Evolutionary conservation across 331 rosid genomes (phyloP).

Genomic region (Dryas integrifolia): DNA sequence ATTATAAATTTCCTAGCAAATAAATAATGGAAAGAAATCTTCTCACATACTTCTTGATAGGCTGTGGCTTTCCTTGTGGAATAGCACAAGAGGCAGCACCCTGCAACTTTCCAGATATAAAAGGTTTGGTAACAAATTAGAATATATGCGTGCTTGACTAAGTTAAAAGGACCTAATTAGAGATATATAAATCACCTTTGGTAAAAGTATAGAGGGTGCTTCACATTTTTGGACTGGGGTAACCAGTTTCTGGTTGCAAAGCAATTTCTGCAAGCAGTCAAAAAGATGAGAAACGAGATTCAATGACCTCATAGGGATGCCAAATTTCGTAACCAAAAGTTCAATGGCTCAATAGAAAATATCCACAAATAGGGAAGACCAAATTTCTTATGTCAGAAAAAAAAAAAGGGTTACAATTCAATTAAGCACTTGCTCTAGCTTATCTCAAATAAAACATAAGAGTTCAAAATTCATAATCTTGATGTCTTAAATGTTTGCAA

Average conservation of each 20-base stretch:
- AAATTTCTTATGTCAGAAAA: constrained; percentile 5
- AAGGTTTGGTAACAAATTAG: constrained; percentile 15
- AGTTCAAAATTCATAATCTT: constrained; percentile 13
- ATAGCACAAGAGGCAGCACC: constrained; percentile 25
- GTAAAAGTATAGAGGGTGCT: constrained; percentile 29
- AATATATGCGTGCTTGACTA: constrained; percentile 15
- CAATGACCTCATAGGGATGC: constrained; percentile 12
- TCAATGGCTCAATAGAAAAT: background rate
- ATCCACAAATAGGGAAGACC: background rate
- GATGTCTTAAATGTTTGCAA: constrained; percentile 12
- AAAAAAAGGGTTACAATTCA: background rate
- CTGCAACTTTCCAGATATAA: constrained; percentile 48
- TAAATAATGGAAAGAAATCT: constrained; percentile 1
- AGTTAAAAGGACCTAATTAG: background rate
- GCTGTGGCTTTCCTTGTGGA: constrained; percentile 36
- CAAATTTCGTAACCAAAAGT: background rate
- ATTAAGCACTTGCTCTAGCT: constrained; percentile 2
- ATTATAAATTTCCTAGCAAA: background rate
- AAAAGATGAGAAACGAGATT: constrained; percentile 6
- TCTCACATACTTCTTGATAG: constrained; percentile 43
- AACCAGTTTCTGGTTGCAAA: constrained; percentile 44
- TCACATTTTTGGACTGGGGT: constrained; percentile 35
- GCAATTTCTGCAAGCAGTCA: constrained; percentile 45
- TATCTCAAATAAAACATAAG: background rate
- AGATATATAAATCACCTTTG: constrained; percentile 41